Evolutionary conservation across 495 filamentous ascomycete species (phyloP).

Genomic region (Trichoderma virens): DNA sequence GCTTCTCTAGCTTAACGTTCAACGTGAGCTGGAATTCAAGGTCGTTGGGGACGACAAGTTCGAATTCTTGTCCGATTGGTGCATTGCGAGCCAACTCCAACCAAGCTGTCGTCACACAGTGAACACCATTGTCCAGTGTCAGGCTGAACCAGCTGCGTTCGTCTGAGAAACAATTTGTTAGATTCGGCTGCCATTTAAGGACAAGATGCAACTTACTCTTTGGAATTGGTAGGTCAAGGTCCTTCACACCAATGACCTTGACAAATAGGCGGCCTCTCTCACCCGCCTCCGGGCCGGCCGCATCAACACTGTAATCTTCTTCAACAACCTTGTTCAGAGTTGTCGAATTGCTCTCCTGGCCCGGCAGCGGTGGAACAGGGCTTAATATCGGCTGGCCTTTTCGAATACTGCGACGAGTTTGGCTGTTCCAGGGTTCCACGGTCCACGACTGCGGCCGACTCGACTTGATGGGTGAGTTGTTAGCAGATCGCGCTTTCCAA

Average conservation of each 20-base stretch:
- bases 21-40: slow-evolving; percentile 95
- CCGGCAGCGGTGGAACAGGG: slow-evolving; percentile 74
- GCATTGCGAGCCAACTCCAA: slow-evolving; percentile 86
- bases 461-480: slow-evolving; percentile 64
- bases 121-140: slow-evolving; percentile 92
- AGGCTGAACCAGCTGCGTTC: slow-evolving; percentile 89
- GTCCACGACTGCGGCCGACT: slow-evolving; percentile 80
- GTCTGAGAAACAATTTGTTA: slow-evolving; percentile 40
- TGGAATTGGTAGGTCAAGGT: slow-evolving; percentile 83
- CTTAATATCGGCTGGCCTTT: slow-evolving; percentile 37
- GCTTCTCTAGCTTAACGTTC: slow-evolving; percentile 86
- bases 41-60: slow-evolving; percentile 92
- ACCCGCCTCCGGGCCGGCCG: slow-evolving; percentile 62
- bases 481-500: slow-evolving; percentile 53
- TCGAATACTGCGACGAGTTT: slow-evolving; percentile 59
- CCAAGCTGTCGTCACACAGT: slow-evolving; percentile 96
- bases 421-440: slow-evolving; percentile 91
- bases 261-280: slow-evolving; percentile 94
- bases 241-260: slow-evolving; percentile 94
- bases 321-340: slow-evolving; percentile 54
- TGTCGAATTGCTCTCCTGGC: slow-evolving; percentile 71
- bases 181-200: slow-evolving; percentile 5
- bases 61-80: slow-evolving; percentile 96
- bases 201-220: slow-evolving; percentile 54
- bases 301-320: slow-evolving; percentile 43